Evolutionary conservation across 331 rosid species (phyloP).

Genomic region (Stylosanthes scabra): DNA sequence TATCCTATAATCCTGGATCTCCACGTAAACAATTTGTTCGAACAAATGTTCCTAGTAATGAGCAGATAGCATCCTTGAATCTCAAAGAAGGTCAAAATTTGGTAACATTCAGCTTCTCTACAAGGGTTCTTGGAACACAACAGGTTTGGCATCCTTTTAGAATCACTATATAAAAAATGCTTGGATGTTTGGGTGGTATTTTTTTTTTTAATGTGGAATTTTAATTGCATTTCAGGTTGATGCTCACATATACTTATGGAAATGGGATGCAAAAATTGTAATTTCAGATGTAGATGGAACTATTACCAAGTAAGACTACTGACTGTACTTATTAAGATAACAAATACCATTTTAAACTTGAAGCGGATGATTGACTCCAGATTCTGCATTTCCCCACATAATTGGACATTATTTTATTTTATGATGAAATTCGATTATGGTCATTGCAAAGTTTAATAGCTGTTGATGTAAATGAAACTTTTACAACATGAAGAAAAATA

Average conservation of each 20-base stretch:
- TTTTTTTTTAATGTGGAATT: constrained; percentile 28
- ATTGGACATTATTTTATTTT: constrained; percentile 15
- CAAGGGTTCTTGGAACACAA: constrained; percentile 89
- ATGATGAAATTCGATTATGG: constrained; percentile 15
- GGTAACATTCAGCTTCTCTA: constrained; percentile 86
- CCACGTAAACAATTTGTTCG: constrained; percentile 75
- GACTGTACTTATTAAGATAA: constrained; percentile 31
- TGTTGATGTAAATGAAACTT: constrained; percentile 19
- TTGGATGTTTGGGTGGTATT: constrained; percentile 11
- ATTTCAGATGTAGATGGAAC: constrained; percentile 99
- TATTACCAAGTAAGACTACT: constrained; percentile 85
- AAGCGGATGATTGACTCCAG: constrained; percentile 12
- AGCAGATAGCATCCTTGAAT: constrained; percentile 95
- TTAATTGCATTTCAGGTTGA: constrained; percentile 72
- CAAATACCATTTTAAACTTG: constrained; percentile 36
- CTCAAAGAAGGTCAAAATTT: constrained; percentile 95
- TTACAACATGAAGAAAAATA: constrained; percentile 12
- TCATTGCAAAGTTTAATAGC: constrained; percentile 22
- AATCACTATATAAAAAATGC: constrained; percentile 12
- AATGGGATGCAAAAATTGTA: constrained; percentile 92
- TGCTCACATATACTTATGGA: constrained; percentile 98
- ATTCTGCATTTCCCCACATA: constrained; percentile 11
- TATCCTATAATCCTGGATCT: constrained; percentile 45
- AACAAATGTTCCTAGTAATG: constrained; percentile 90
- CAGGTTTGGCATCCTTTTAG: constrained; percentile 65